Conservation (phyloP, 106 monocot species). For the Narthecium ossifragum region DNA sequence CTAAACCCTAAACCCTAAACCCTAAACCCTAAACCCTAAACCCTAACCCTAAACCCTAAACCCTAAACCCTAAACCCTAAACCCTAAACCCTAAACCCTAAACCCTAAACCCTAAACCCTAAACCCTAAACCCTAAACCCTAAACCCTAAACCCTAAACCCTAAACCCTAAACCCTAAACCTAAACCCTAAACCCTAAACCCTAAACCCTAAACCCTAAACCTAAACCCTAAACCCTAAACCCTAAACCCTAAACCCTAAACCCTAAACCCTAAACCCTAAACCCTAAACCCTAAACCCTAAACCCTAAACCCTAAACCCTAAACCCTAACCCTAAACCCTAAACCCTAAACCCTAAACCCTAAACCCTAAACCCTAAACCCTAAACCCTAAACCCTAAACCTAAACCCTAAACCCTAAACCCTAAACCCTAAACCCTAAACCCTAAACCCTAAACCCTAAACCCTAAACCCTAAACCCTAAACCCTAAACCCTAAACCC, state of each 20-base stretch:
- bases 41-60: constrained; percentile 14
- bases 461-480: constrained; percentile 24
- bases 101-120: constrained; percentile 10
- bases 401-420: neutral
- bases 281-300: constrained; percentile 17
- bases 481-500: constrained; percentile 25
- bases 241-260: constrained; percentile 10
- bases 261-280: constrained; percentile 16
- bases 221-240: constrained; percentile 12
- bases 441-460: constrained; percentile 16
- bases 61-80: constrained; percentile 14
- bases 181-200: constrained; percentile 7
- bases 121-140: constrained; percentile 8
- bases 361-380: constrained; percentile 8
- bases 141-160: constrained; percentile 6
- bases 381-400: constrained; percentile 6
- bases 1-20: constrained; percentile 11
- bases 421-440: constrained; percentile 6
- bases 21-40: constrained; percentile 1
- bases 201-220: constrained; percentile 10
- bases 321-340: constrained; percentile 12
- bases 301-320: constrained; percentile 15
- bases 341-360: constrained; percentile 9
- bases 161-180: neutral
- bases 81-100: constrained; percentile 7